These are phyloP conservation scores for Chalciporus sphaerocephalus DNA, from an alignment of 768 basidiomycete genomes.

Conservation along the genomic window DNA sequence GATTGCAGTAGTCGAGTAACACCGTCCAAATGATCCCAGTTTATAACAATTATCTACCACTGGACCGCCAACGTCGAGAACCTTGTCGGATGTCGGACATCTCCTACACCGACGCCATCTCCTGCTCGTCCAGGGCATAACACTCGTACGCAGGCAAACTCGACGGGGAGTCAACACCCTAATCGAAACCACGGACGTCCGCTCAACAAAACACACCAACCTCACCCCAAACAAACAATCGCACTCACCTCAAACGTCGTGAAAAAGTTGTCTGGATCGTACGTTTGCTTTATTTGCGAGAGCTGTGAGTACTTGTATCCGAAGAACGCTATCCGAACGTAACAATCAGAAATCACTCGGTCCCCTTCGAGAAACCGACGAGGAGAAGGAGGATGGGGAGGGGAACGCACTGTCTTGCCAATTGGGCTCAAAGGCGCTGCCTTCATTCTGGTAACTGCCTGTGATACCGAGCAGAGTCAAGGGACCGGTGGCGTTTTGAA, in stretches of 20 bases:
- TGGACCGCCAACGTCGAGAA: too few species aligned
- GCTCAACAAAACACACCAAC: background rate
- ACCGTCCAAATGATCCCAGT: too few species aligned
- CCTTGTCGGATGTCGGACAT: too few species aligned
- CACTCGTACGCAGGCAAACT: background rate
- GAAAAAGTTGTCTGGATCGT: conserved; percentile 13
- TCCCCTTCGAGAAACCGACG: too few species aligned
- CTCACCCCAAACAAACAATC: background rate
- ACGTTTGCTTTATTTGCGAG: conserved; percentile 11
- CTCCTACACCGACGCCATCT: background rate
- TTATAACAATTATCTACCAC: too few species aligned
- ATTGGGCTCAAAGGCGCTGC: conserved; percentile 9
- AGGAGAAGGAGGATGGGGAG: too few species aligned
- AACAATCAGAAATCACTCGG: background rate
- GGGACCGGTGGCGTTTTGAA: conserved; percentile 6
- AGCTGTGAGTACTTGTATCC: conserved; percentile 16
- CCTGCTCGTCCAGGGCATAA: background rate
- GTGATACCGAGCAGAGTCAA: conserved; percentile 11
- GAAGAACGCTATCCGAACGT: conserved; percentile 14
- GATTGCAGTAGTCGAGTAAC: too few species aligned
- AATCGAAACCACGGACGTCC: too few species aligned
- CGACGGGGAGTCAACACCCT: background rate
- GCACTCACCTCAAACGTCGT: conserved; percentile 5
- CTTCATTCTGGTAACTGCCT: conserved; percentile 20
- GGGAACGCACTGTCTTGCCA: conserved; percentile 12